Base-by-base conservation (phyloP, 345 rosid species). In the Bruguiera sexangula region DNA sequence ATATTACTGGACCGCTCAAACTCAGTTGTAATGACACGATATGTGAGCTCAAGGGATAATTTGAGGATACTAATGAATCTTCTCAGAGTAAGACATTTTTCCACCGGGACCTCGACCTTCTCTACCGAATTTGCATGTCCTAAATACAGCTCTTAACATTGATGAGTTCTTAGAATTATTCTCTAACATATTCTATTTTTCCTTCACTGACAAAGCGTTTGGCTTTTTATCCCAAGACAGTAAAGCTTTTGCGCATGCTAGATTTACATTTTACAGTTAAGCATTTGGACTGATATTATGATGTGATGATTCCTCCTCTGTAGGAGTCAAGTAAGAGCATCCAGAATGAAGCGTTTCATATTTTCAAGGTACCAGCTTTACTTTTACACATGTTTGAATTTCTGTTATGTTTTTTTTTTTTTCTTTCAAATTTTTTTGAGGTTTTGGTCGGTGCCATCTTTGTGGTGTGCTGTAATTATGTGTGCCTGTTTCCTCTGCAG, bases 251-350 rank as follows among this genome's bases (percentile, higher is more conserved):
- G 19, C 50, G 3, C 18, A 13, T 43, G 19, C 50, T 43, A 43
- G 5, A 43, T 43, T 43, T 43, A 11, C 16, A 1, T 43, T 43
- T 43, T 43, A 43, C 19, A 13, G 4, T 13, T 43, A 2, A 9
- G 46, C 26, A 10, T 1, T 60, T 30, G 22, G 60, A 21, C 60
- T 31, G 8, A 19, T 20, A 16, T 31, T 31, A 24, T n/a, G 24
- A 68, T 62, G 27, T 74, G 64, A 31, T 50, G 56, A 48, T 63
- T 64, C 55, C 37, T 60, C 4, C 51, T 69, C 62, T 72, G 59
- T 91, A 95, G 99, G 99, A 95, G 74, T 80, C 96, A 20, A 95
- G 99, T 79, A 95, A 92, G 85, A 92, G 90, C 75, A 96, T 96
- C 82, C 99, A 96, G 80, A 82, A 84, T 59, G 99, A 95, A 83